phyloP scores from a whole-genome alignment of 129 eudicot species.

The Sambucus nigra region DNA sequence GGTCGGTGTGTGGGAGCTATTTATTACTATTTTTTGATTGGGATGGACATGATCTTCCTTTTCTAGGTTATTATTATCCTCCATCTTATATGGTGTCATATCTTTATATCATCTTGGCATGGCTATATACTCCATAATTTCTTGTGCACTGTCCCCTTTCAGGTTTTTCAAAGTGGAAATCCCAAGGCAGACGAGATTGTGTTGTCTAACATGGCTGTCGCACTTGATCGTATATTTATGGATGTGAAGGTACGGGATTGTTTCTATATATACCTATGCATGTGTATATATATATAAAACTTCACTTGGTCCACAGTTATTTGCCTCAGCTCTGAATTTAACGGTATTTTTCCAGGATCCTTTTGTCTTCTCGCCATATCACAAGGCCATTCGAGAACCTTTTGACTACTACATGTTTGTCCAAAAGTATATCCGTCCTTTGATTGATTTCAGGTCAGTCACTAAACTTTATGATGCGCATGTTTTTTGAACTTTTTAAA shows the following conservation, averaged over 20 bases:
- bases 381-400: conserved; percentile 80
- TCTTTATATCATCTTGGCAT: conserved; percentile 1
- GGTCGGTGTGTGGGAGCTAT: too few species aligned
- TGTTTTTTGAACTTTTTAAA: not conserved
- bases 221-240: conserved; percentile 66
- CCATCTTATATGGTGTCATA: not conserved
- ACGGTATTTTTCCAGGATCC: conserved; percentile 64
- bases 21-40: too few species aligned
- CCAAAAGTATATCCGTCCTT: conserved; percentile 74
- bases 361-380: conserved; percentile 79
- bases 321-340: conserved; percentile 10
- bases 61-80: not conserved
- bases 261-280: not conserved
- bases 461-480: conserved; percentile 2
- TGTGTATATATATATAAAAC: not conserved
- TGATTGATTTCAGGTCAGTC: conserved; percentile 82
- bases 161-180: conserved; percentile 70
- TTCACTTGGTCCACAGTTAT: not conserved
- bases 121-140: not conserved
- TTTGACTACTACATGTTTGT: conserved; percentile 79
- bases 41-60: too few species aligned
- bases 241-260: conserved; percentile 77
- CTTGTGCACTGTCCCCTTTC: conserved; percentile 13
- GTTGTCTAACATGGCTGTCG: conserved; percentile 77
- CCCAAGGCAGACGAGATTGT: conserved; percentile 65